Evolutionary conservation across 768 basidiomycete genomes (phyloP), one percentile per base, ranked within the genome.

Genomic region (Mycena galopus): DNA sequence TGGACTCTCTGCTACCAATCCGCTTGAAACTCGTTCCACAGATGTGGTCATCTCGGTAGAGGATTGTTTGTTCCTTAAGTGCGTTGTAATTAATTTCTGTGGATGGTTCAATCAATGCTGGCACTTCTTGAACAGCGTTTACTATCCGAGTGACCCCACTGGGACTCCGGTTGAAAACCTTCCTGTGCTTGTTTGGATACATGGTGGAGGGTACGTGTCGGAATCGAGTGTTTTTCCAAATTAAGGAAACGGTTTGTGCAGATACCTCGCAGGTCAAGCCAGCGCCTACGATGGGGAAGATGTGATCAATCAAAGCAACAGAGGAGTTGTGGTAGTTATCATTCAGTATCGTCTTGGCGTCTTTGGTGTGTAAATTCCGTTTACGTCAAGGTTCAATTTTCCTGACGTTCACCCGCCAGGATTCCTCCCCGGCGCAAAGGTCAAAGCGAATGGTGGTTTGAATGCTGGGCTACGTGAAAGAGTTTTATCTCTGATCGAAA

Each of bases 21-120:
- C 57, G 35, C 33, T 59, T 5, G 57, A 59, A 37, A 59, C 35
- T 21, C 57, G 57, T 23, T 33, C 57, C 4, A 14, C 57, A 2
- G 23, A 37, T 3, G 23, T 37, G 4, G 35, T 59, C 23, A 59
- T 37, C 30, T 50, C 61, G 9, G 16, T 16, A 4, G 85, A 85
- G 70, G 86, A 86, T 64, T 87, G 86, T 69, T 67, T 86, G 6
- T 84, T 83, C 59, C 77, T 86, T 16, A 85, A 83, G 83, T 84
- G 44, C 7, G 77, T 71, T 32, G 17, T 59, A 2, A 6, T 23
- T 21, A 3, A 32, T 17, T 5, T 12, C 27, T 27, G 50, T 25
- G 25, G 16, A 23, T 19, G n/a, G 6, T 51, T 25, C 9, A 12
- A 51, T 51, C 25, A 30, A 59, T 35, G 25, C 39, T 39, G 11